phyloP scores from a whole-genome alignment of 352 stramenopile species.

The Globisporangium viniferum region DNA sequence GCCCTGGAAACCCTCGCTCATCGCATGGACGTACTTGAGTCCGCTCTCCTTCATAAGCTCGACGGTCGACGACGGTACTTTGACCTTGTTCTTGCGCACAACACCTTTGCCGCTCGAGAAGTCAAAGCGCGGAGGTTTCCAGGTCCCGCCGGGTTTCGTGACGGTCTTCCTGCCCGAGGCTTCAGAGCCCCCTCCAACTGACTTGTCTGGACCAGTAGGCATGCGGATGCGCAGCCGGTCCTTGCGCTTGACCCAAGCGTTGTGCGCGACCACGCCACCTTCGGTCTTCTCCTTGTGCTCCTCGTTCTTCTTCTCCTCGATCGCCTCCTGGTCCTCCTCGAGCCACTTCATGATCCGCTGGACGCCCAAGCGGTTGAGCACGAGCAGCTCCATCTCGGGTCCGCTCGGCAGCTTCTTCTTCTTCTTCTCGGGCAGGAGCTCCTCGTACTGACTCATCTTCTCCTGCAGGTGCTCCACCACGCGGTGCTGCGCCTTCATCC shows the following conservation, averaged over 20 bases:
- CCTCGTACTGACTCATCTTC: constrained; percentile 37
- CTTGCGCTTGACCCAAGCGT: constrained; percentile 76
- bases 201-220: constrained; percentile 26
- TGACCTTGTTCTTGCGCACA: constrained; percentile 51
- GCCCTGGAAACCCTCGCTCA: constrained; percentile 84
- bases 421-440: constrained; percentile 25
- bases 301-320: constrained; percentile 66
- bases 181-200: neutral
- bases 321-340: constrained; percentile 66
- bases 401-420: constrained; percentile 18
- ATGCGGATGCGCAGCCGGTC: constrained; percentile 73
- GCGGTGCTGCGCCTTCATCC: constrained; percentile 63
- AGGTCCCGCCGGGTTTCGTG: constrained; percentile 16
- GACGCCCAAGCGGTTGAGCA: constrained; percentile 61
- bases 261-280: constrained; percentile 68
- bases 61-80: constrained; percentile 64
- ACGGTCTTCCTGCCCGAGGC: constrained; percentile 1
- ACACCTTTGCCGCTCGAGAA: constrained; percentile 68
- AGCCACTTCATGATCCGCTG: constrained; percentile 77
- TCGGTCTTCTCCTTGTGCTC: constrained; percentile 70
- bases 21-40: constrained; percentile 83
- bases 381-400: constrained; percentile 50
- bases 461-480: constrained; percentile 75
- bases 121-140: constrained; percentile 60
- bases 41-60: constrained; percentile 74